A percentile compares a stretch with the other conserved stretches of the same genome.
Evolutionary conservation across 108 stramenopile species (phyloP).

Genomic region (Chaetoceros muelleri): DNA sequence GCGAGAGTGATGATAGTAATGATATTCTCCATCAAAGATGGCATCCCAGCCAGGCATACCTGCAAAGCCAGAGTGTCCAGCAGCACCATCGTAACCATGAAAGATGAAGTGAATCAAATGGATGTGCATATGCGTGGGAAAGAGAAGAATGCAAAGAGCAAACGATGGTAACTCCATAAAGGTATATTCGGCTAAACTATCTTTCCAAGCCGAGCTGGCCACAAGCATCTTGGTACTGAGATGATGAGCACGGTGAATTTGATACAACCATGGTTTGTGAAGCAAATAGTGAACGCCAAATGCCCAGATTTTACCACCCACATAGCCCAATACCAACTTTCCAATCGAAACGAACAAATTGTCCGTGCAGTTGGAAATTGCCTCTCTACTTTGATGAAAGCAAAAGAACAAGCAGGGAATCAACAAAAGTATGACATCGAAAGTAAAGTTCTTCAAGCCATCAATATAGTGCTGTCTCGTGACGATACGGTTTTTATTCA

Average conservation of each 20-base stretch:
- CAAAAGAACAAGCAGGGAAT: slow-evolving; percentile 21
- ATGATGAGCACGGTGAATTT: slow-evolving; percentile 19
- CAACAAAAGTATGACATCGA: slow-evolving; percentile 18
- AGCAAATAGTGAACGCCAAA: slow-evolving; percentile 17
- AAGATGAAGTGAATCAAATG: slow-evolving; percentile 17
- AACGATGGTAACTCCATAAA: slow-evolving; percentile 27
- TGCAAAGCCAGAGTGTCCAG: slow-evolving; percentile 23
- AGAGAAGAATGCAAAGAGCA: slow-evolving; percentile 12
- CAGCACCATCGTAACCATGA: slow-evolving; percentile 27
- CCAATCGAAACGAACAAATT: slow-evolving; percentile 1
- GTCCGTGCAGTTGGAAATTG: slow-evolving; percentile 7
- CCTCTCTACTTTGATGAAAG: slow-evolving; percentile 4
- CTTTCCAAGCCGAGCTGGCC: slow-evolving; percentile 19
- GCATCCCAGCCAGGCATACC: slow-evolving; percentile 15
- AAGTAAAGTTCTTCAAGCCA: slow-evolving; percentile 13
- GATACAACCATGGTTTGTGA: slow-evolving; percentile 15
- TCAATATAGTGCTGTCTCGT: slow-evolving; percentile 10
- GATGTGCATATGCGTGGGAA: slow-evolving; percentile 12
- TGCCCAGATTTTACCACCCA: slow-evolving; percentile 21
- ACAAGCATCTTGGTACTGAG: slow-evolving; percentile 12
- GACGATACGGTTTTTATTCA: slow-evolving; percentile 8
- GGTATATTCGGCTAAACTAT: slow-evolving; percentile 17
- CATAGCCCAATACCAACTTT: slow-evolving; percentile 14
- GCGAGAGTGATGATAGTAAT: slow-evolving; percentile 19
- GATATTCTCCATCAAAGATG: slow-evolving; percentile 23